Evolutionary conservation across 345 rosid genomes (phyloP).

Genomic region (Chamaenerion angustifolium): DNA sequence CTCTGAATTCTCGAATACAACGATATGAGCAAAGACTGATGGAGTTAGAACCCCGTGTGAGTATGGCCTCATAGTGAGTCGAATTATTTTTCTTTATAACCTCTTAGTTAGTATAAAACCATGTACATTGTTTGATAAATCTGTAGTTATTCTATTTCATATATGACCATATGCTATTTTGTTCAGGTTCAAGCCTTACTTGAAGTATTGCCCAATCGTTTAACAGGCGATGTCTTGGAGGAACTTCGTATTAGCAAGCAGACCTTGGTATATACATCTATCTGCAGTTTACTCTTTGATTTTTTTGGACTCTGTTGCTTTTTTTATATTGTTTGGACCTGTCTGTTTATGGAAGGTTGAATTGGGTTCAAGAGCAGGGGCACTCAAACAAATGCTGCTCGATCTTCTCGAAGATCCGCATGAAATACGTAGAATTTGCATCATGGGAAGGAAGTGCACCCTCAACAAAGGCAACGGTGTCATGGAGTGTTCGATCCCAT

Average conservation of each 20-base stretch:
- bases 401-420: constrained; percentile 94
- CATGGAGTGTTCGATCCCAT: constrained; percentile 61
- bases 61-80: constrained; percentile 53
- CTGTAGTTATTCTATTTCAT: not conserved
- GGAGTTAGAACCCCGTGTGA: constrained; percentile 95
- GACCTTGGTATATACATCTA: constrained; percentile 40
- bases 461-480: constrained; percentile 34
- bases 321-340: not conserved
- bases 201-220: constrained; percentile 76
- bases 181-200: constrained; percentile 76
- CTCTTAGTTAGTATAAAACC: too few relatives aligned
- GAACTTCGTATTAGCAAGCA: constrained; percentile 97
- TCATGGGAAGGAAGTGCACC: constrained; percentile 80
- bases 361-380: constrained; percentile 88
- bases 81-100: constrained; percentile 8
- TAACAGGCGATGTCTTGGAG: constrained; percentile 79
- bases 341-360: constrained; percentile 52
- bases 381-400: constrained; percentile 87
- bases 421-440: constrained; percentile 92
- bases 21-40: constrained; percentile 70
- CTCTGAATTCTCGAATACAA: constrained; percentile 73
- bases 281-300: not conserved
- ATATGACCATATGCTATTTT: constrained; percentile 12
- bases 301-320: not conserved
- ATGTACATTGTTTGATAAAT: too few relatives aligned